Evolutionary conservation across 2,329 filamentous ascomycete genomes (phyloP).

Genomic region (Colletotrichum navitas): DNA sequence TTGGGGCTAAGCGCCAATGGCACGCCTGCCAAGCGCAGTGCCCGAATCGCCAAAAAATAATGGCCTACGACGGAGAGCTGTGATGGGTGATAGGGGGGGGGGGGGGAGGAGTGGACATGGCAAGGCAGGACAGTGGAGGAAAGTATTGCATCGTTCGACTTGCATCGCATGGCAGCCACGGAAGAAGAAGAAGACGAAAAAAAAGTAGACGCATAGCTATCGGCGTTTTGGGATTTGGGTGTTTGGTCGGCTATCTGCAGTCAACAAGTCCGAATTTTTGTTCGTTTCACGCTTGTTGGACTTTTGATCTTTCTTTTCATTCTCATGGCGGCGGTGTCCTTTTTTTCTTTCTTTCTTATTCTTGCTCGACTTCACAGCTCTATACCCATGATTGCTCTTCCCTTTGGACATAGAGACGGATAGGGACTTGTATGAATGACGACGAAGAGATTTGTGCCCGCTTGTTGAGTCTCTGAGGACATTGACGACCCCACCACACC

Average conservation of each 20-base stretch:
- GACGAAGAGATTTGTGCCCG: background rate
- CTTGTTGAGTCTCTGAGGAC: background rate
- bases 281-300: background rate
- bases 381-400: slow-evolving; percentile 19
- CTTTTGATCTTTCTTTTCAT: background rate
- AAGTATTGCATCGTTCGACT: slow-evolving; percentile 3
- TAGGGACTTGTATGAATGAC: slow-evolving; percentile 3
- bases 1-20: slow-evolving; percentile 33
- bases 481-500: background rate
- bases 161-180: slow-evolving; percentile 8
- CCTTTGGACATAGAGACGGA: slow-evolving; percentile 3
- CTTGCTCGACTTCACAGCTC: background rate
- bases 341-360: background rate
- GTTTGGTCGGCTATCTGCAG: background rate
- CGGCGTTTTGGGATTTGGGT: slow-evolving; percentile 1
- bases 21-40: slow-evolving; percentile 36
- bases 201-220: slow-evolving; percentile 7
- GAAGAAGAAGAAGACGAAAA: too few relatives aligned
- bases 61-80: background rate
- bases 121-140: background rate
- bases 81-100: background rate
- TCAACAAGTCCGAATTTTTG: background rate
- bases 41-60: slow-evolving; percentile 29
- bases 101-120: background rate
- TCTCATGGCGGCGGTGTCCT: slow-evolving; percentile 2